These are phyloP conservation scores for Citrus sp. DNA, from an alignment of 345 rosid genomes.

Conservation along the genomic window DNA sequence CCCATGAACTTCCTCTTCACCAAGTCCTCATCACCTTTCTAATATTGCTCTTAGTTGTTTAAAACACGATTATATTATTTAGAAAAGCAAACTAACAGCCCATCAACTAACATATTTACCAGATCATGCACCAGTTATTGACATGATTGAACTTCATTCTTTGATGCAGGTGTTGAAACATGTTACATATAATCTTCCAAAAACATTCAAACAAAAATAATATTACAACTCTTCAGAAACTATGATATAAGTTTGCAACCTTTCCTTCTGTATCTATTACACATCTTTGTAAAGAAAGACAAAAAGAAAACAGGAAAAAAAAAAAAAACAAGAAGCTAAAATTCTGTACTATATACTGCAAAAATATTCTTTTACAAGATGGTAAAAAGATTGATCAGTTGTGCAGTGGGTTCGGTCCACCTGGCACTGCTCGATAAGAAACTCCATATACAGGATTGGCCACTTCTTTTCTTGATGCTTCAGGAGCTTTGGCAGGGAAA, in stretches of 20 bases:
- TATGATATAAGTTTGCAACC: constrained; percentile 6
- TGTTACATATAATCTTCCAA: background rate
- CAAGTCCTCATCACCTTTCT: background rate
- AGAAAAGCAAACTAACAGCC: background rate
- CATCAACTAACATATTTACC: background rate
- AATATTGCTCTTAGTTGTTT: background rate
- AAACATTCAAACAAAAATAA: constrained; percentile 2
- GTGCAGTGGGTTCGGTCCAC: constrained; percentile 63
- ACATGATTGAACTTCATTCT: background rate
- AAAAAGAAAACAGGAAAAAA: background rate
- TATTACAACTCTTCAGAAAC: background rate
- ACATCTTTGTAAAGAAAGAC: constrained; percentile 15
- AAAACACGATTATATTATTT: background rate
- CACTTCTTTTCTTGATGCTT: constrained; percentile 14
- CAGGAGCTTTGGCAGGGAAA: constrained; percentile 25
- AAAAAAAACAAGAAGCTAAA: background rate
- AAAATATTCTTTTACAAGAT: constrained; percentile 15
- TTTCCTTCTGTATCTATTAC: constrained; percentile 15
- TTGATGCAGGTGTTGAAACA: background rate
- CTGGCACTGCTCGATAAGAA: constrained; percentile 44
- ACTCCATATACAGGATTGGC: constrained; percentile 29
- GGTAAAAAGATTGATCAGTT: constrained; percentile 28
- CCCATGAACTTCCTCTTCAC: background rate
- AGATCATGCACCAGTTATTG: background rate
- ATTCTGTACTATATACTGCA: constrained; percentile 22